phyloP scores from a whole-genome alignment of 805 yeast species.

The Cyberlindnera xishuangbannaensis region DNA sequence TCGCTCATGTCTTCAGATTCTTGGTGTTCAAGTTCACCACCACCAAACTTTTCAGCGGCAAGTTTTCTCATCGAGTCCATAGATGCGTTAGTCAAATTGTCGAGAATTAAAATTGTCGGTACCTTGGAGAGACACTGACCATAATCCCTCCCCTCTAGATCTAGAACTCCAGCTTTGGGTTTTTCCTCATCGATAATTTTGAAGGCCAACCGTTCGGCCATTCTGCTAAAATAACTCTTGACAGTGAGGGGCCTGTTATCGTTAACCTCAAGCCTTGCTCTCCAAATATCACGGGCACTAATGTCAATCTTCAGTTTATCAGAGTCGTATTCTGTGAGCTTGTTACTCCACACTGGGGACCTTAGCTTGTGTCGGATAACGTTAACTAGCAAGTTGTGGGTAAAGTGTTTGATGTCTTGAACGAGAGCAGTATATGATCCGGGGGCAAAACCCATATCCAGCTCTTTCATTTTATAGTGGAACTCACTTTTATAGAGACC shows the following conservation, averaged over 20 bases:
- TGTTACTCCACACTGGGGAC: neutral
- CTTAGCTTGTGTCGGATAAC: neutral
- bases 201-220: neutral
- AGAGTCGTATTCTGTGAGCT: neutral
- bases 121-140: constrained; percentile 1
- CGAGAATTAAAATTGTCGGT: too few relatives aligned
- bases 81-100: too few relatives aligned
- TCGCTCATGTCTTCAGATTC: too few relatives aligned
- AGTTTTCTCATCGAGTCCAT: too few relatives aligned
- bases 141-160: neutral
- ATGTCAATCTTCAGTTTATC: too few relatives aligned
- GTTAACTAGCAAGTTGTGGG: too few relatives aligned
- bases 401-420: too few relatives aligned
- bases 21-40: too few relatives aligned
- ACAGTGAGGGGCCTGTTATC: constrained; percentile 1
- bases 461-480: neutral
- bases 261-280: neutral
- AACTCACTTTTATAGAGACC: too few relatives aligned
- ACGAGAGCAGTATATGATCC: too few relatives aligned
- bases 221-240: neutral
- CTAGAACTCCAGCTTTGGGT: neutral
- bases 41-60: too few relatives aligned
- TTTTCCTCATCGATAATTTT: constrained; percentile 1
- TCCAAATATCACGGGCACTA: constrained; percentile 1
- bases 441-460: too few relatives aligned